phyloP scores from a whole-genome alignment of 371 early-diverging fungal genomes.

The Mucor irregularis region DNA sequence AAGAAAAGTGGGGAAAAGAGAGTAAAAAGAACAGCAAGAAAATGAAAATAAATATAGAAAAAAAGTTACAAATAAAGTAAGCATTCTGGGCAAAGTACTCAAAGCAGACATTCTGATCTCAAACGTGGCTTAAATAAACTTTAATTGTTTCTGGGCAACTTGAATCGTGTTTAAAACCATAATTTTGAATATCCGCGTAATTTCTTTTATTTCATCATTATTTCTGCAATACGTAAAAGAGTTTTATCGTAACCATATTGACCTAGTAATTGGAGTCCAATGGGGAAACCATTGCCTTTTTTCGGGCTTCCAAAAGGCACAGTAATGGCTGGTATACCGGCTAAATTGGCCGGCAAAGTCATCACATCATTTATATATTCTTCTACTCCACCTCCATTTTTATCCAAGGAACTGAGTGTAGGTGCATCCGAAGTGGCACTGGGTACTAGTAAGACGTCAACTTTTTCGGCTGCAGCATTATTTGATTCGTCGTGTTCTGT shows the following conservation, averaged over 20 bases:
- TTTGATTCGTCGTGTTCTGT: neutral
- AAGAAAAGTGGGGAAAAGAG: slow-evolving; percentile 1
- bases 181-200: neutral
- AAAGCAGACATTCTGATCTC: no score
- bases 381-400: slow-evolving; percentile 22
- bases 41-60: neutral
- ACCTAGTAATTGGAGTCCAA: slow-evolving; percentile 81
- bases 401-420: slow-evolving; percentile 13
- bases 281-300: slow-evolving; percentile 45
- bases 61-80: no score
- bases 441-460: slow-evolving; percentile 73
- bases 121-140: neutral
- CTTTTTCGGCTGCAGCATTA: slow-evolving; percentile 7
- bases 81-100: no score
- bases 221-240: slow-evolving; percentile 46
- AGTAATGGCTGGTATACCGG: slow-evolving; percentile 75
- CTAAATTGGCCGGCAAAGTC: slow-evolving; percentile 88
- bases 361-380: slow-evolving; percentile 86
- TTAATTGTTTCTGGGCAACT: neutral
- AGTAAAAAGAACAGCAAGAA: slow-evolving; percentile 8
- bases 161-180: neutral
- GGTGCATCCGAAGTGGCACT: slow-evolving; percentile 73
- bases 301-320: slow-evolving; percentile 53
- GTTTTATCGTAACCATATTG: slow-evolving; percentile 81
- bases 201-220: slow-evolving; percentile 1